These are phyloP conservation scores for Macrophomina phaseolina DNA, from an alignment of 2,329 filamentous ascomycete genomes.

Conservation along the genomic window DNA sequence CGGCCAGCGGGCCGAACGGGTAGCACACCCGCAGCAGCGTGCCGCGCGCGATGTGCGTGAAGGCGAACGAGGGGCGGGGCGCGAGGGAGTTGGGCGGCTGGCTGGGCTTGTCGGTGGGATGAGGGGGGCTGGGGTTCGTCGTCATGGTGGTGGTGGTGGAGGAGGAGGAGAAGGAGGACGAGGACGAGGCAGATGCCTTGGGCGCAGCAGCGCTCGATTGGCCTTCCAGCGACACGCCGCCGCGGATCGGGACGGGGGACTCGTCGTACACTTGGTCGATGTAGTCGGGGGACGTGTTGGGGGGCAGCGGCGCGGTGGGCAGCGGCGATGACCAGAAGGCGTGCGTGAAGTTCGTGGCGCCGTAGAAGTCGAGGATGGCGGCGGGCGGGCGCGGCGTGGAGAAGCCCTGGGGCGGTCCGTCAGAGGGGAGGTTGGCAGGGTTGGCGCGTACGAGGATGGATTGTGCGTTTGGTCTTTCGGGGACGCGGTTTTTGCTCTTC, in stretches of 20 bases:
- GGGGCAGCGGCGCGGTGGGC: constrained; percentile 33
- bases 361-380: constrained; percentile 51
- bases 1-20: constrained; percentile 27
- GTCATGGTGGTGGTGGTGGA: background rate
- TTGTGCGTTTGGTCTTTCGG: background rate
- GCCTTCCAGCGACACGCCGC: constrained; percentile 51
- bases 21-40: constrained; percentile 45
- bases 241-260: constrained; percentile 47
- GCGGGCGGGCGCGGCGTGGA: constrained; percentile 40
- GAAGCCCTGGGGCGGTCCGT: background rate
- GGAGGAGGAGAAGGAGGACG: background rate
- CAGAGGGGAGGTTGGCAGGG: background rate
- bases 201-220: constrained; percentile 31
- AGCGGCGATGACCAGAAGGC: constrained; percentile 46
- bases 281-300: constrained; percentile 37
- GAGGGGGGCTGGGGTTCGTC: background rate
- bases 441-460: too few species aligned
- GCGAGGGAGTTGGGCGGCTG: constrained; percentile 28
- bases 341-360: constrained; percentile 45
- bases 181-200: too few species aligned
- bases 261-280: constrained; percentile 43
- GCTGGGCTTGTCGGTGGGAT: too few species aligned
- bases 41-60: constrained; percentile 50
- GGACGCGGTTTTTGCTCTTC: too few species aligned
- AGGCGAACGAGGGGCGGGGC: constrained; percentile 48